Conservation (phyloP, 352 stramenopile species). For the Plasmopara viticola region DNA sequence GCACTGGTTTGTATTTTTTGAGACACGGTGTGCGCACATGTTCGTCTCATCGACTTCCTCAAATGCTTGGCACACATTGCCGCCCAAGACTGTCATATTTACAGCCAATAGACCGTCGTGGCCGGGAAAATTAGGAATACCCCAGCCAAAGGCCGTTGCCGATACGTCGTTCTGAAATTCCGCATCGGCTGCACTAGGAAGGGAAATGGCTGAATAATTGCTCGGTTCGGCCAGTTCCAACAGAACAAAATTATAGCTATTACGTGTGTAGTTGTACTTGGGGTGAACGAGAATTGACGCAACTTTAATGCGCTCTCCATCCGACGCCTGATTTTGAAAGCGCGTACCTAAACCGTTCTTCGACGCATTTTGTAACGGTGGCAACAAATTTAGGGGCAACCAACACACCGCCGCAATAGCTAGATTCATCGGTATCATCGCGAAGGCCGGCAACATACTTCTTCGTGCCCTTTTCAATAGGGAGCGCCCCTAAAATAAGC, state of each 20-base stretch:
- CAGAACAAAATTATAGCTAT: too few species aligned
- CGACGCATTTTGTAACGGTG: constrained; percentile 2
- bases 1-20: background rate
- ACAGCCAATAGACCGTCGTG: too few species aligned
- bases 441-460: constrained; percentile 22
- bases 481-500: too few species aligned
- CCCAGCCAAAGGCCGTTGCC: constrained; percentile 1
- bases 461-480: constrained; percentile 24
- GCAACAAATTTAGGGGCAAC: constrained; percentile 6
- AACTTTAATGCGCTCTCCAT: constrained; percentile 10
- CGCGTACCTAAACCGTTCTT: constrained; percentile 3
- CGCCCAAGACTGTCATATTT: too few species aligned
- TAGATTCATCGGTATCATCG: constrained; percentile 2
- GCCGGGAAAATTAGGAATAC: background rate
- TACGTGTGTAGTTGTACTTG: constrained; percentile 1
- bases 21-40: background rate
- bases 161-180: background rate
- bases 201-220: constrained; percentile 18
- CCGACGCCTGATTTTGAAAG: constrained; percentile 1
- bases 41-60: background rate
- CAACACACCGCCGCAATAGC: constrained; percentile 4
- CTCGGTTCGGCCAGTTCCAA: constrained; percentile 23
- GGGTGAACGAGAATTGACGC: background rate
- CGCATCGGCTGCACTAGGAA: constrained; percentile 5
- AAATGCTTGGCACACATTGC: too few species aligned